phyloP scores from a whole-genome alignment of 1,284 basidiomycete genomes.

The Amylostereum chailletii region DNA sequence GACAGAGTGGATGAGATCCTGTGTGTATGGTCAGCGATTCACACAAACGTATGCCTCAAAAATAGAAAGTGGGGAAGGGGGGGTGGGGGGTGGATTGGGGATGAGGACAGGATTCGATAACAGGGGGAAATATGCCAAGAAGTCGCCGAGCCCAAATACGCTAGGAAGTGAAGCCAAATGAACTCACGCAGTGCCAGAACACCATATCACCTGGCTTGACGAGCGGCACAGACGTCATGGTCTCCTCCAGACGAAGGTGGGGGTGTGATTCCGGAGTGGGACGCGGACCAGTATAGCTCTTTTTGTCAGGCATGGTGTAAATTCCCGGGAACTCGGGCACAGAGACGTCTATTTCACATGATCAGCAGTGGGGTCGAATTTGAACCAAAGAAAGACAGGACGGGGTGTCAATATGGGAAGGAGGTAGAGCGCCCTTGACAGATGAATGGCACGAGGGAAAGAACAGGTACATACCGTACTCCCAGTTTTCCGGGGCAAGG shows the following conservation, averaged over 20 bases:
- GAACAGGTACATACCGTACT: slow-evolving; percentile 40
- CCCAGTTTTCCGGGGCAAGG: slow-evolving; percentile 60
- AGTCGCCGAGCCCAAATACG: too few relatives aligned
- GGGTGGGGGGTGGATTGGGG: neutral
- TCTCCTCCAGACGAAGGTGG: slow-evolving; percentile 59
- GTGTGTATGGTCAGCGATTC: neutral
- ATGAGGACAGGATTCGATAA: too few relatives aligned
- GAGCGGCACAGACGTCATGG: slow-evolving; percentile 69
- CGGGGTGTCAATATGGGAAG: too few relatives aligned
- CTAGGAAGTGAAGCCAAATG: too few relatives aligned
- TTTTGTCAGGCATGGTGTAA: slow-evolving; percentile 21
- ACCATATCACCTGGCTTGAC: slow-evolving; percentile 79
- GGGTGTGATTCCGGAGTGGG: slow-evolving; percentile 50
- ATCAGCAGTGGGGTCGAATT: neutral
- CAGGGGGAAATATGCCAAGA: too few relatives aligned
- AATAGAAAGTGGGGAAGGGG: neutral
- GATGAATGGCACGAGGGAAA: neutral
- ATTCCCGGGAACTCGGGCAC: slow-evolving; percentile 56
- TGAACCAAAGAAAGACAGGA: too few relatives aligned
- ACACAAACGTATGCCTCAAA: neutral
- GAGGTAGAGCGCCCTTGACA: too few relatives aligned
- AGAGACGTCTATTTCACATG: slow-evolving; percentile 35
- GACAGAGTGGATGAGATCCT: slow-evolving; percentile 76
- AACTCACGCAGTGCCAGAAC: slow-evolving; percentile 72
- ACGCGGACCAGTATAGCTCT: slow-evolving; percentile 42